Percentiles rank a stretch among this genome's conserved stretches.
phyloP scores from a whole-genome alignment of 2,329 filamentous ascomycete genomes.

The Apiospora koreana region DNA sequence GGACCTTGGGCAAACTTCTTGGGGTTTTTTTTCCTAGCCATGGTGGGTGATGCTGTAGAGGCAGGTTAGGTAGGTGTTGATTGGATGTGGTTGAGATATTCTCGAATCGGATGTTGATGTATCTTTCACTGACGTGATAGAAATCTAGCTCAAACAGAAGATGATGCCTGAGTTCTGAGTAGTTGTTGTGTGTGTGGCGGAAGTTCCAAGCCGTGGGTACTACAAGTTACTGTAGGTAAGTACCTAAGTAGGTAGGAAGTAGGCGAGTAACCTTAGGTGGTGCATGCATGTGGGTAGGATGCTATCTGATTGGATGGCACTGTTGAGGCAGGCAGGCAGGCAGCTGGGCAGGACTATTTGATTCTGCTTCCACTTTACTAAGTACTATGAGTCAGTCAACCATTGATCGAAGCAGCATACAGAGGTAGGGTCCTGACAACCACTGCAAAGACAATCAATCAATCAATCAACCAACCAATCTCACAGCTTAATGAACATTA shows the following conservation, averaged over 20 bases:
- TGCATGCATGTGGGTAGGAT: background rate
- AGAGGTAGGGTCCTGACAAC: background rate
- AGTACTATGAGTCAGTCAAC: background rate
- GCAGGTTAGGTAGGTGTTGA: background rate
- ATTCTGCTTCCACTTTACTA: conserved; percentile 3
- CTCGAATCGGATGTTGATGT: background rate
- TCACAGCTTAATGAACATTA: no score
- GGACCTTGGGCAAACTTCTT: background rate
- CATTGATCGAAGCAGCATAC: no score
- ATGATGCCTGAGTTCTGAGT: background rate
- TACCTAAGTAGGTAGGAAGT: background rate
- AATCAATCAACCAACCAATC: no score
- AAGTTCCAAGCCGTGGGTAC: background rate
- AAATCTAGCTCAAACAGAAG: background rate
- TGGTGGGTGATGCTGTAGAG: background rate
- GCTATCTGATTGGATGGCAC: background rate
- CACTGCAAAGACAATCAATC: background rate
- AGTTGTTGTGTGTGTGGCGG: conserved; percentile 6
- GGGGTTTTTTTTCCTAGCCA: conserved; percentile 1
- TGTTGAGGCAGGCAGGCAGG: conserved; percentile 3
- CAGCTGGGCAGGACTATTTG: background rate
- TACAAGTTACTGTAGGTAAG: no score
- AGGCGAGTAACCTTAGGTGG: no score
- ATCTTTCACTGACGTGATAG: background rate
- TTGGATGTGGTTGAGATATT: background rate